Evolutionary conservation across 2,329 filamentous ascomycete species (phyloP).

Genomic region (Botrytis fragariae): DNA sequence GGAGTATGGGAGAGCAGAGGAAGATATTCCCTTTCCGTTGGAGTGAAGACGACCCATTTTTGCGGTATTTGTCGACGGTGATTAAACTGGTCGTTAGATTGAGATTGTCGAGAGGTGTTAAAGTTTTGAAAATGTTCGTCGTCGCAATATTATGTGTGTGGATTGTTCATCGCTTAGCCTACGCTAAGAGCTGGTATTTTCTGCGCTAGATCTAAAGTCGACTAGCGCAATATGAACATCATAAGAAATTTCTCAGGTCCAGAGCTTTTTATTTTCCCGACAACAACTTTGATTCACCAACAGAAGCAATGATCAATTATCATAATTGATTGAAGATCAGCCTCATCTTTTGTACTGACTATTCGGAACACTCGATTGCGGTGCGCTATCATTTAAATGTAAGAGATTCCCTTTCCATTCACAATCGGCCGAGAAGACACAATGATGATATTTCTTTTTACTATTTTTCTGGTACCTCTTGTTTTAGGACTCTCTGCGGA

Average conservation of each 20-base stretch:
- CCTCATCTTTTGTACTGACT: neutral
- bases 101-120: slow-evolving; percentile 22
- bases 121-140: slow-evolving; percentile 11
- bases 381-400: neutral
- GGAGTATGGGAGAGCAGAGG: slow-evolving; percentile 95
- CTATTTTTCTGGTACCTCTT: slow-evolving; percentile 96
- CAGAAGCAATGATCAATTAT: neutral
- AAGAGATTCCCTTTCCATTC: neutral
- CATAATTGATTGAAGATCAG: neutral
- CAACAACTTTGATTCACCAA: neutral
- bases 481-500: slow-evolving; percentile 67
- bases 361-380: neutral
- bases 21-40: slow-evolving; percentile 98
- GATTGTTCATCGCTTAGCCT: slow-evolving; percentile 14
- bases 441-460: slow-evolving; percentile 72
- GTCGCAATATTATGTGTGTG: slow-evolving; percentile 15
- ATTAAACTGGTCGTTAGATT: slow-evolving; percentile 16
- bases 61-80: slow-evolving; percentile 39
- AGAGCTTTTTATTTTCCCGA: neutral
- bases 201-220: neutral
- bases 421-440: slow-evolving; percentile 19
- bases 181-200: slow-evolving; percentile 6
- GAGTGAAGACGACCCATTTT: slow-evolving; percentile 96
- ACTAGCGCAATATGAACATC: neutral
- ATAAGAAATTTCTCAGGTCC: slow-evolving; percentile 13